Percentiles rank a stretch among this genome's conserved stretches.
These are phyloP conservation scores for Aspergillus aculeatinus DNA, from an alignment of 2,329 filamentous ascomycete genomes.

Conservation along the genomic window DNA sequence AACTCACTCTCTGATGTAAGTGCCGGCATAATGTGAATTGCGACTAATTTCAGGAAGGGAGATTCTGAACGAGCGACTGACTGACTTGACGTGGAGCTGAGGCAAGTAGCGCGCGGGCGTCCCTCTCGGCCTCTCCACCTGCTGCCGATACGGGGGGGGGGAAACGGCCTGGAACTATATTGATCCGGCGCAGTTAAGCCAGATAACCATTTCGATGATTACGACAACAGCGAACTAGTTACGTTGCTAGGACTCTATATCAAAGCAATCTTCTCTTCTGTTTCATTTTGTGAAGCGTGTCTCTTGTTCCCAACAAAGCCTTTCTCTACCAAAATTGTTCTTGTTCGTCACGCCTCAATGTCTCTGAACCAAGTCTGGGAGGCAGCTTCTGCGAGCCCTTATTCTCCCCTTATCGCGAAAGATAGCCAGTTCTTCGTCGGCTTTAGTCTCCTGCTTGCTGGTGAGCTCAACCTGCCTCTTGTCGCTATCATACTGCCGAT, in stretches of 20 bases:
- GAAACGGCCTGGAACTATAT: conserved; percentile 21
- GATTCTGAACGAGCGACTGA: not conserved
- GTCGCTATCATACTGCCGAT: no score
- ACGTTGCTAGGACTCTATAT: conserved; percentile 7
- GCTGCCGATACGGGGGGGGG: conserved; percentile 17
- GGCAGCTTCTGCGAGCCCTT: conserved; percentile 83
- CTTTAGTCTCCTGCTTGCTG: conserved; percentile 70
- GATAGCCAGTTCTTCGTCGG: conserved; percentile 78
- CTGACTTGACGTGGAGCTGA: not conserved
- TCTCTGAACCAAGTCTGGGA: conserved; percentile 90
- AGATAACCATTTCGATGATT: conserved; percentile 19
- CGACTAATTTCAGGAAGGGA: not conserved
- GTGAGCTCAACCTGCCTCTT: conserved; percentile 34
- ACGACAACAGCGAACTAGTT: conserved; percentile 7
- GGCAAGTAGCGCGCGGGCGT: conserved; percentile 7
- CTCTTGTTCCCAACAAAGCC: not conserved
- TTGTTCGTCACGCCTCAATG: conserved; percentile 36
- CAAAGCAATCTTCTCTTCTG: not conserved
- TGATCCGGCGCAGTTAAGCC: conserved; percentile 25
- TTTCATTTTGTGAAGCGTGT: not conserved
- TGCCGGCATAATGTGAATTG: conserved; percentile 24
- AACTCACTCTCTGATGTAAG: conserved; percentile 36
- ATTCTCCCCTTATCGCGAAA: conserved; percentile 77
- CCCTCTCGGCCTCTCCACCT: conserved; percentile 16
- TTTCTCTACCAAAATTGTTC: not conserved